phyloP scores from a whole-genome alignment of 345 rosid genomes.

The Syzygium oleosum region DNA sequence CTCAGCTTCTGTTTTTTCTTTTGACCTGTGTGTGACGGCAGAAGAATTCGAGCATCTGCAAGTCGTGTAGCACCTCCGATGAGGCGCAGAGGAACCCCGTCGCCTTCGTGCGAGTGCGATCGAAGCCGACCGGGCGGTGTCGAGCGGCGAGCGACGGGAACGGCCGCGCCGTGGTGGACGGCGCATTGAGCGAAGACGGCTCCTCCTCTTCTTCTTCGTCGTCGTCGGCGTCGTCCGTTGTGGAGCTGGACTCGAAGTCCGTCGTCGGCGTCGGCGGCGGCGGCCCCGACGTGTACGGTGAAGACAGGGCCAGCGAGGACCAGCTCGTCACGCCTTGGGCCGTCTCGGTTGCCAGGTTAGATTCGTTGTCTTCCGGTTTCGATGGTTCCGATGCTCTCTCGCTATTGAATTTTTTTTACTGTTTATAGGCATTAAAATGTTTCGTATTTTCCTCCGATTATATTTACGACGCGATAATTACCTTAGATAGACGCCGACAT shows the following conservation, averaged over 20 bases:
- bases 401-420: neutral
- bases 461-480: neutral
- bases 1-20: neutral
- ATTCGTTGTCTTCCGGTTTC: neutral
- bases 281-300: constrained; percentile 55
- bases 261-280: constrained; percentile 42
- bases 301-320: constrained; percentile 65
- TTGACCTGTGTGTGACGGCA: neutral
- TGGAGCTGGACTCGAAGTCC: constrained; percentile 29
- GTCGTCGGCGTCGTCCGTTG: constrained; percentile 16
- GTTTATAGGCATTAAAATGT: neutral
- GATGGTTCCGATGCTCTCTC: neutral
- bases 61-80: neutral
- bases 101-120: neutral
- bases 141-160: neutral
- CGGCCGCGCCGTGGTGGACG: neutral
- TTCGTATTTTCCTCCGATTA: neutral
- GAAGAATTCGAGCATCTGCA: neutral
- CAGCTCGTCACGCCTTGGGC: constrained; percentile 83
- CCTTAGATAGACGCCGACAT: neutral
- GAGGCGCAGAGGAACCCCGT: neutral
- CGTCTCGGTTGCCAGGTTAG: constrained; percentile 70
- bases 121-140: neutral
- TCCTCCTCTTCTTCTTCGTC: neutral
- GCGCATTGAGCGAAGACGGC: neutral